Evolutionary conservation across 2,329 filamentous ascomycete genomes (phyloP), one percentile per base, ranked within the genome.

Genomic region (Grosmannia clavigera): DNA sequence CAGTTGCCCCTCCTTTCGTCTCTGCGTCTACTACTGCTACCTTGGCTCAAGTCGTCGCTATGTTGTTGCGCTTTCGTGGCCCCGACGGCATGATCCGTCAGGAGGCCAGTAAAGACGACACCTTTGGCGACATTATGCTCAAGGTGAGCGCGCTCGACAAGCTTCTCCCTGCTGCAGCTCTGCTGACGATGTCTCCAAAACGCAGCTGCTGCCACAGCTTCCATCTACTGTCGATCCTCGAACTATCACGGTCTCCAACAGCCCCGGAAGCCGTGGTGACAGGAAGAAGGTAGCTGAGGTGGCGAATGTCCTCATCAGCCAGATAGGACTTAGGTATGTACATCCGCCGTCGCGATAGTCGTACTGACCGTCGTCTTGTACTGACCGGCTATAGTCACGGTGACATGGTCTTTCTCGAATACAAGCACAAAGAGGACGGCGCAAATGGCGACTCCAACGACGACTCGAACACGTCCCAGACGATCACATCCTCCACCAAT

Each of bases 31-130:
- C 31, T 9, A 4, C 4, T 22, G n/a, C 43, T 58, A 43, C 29
- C 40, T 50, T 55, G 35, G 25, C 19, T 7, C 35, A 22, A 31
- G 11, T 57, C 60, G 66, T 69, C 70, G 75, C 70, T 65, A 96
- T 96, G 84, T 80, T 96, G 69, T 78, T 96, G 60, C 84, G 92
- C 72, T 88, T 96, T 67, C 86, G 92, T 68, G 91, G 91, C 71
- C 90, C 89, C 65, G 91, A 96, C 76, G 94, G 94, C 76, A 94
- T 94, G 79, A 86, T 92, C 73, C 87, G 94, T 67, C 78, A 97
- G 68, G 88, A 80, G 58, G 82, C 95, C 66, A 85, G 92, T 67
- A 82, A 86, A 57, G 79, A 81, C 51, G 85, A 88, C 64, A 85
- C 85, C 0, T 96, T 97, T 71, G 77, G 75, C 51, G 75, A 82